Conservation (phyloP, 352 stramenopile genomes). For the Pythium angustatum region DNA sequence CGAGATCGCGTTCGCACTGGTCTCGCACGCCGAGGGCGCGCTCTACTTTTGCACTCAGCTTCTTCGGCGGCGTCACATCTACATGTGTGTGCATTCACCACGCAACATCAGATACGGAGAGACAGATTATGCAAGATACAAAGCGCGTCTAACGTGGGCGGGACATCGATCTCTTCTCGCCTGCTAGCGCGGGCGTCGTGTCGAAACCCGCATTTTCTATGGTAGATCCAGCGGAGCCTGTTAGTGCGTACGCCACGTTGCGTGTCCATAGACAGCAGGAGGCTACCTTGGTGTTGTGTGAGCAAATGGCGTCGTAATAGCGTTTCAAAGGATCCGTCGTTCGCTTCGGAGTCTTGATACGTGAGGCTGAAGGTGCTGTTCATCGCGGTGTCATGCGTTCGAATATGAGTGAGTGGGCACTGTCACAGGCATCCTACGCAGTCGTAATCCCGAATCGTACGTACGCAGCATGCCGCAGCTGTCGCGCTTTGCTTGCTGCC, state of each 20-base stretch:
- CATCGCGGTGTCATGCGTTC: neutral
- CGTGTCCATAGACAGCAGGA: neutral
- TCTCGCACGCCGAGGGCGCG: conserved; percentile 54
- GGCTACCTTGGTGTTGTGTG: conserved; percentile 6
- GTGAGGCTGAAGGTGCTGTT: conserved; percentile 27
- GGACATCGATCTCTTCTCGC: no score
- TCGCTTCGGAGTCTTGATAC: conserved; percentile 20
- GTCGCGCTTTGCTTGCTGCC: conserved; percentile 27
- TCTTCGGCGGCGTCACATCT: conserved; percentile 19
- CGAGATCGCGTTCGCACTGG: conserved; percentile 54
- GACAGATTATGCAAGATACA: no score
- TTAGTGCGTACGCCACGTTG: no score
- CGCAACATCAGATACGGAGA: no score
- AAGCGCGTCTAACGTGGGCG: no score
- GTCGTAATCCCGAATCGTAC: no score
- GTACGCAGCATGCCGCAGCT: conserved; percentile 33
- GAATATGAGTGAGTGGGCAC: neutral
- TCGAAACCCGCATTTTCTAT: no score
- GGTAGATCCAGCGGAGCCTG: no score
- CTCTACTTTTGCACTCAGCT: conserved; percentile 48
- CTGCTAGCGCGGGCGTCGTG: no score
- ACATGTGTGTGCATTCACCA: no score
- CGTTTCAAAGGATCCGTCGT: conserved; percentile 13
- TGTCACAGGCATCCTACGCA: no score
- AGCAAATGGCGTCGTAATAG: conserved; percentile 25